A percentile compares a stretch with the other conserved stretches of the same genome.
Conservation (phyloP, 352 stramenopile species). For the Globisporangium middletonii region DNA sequence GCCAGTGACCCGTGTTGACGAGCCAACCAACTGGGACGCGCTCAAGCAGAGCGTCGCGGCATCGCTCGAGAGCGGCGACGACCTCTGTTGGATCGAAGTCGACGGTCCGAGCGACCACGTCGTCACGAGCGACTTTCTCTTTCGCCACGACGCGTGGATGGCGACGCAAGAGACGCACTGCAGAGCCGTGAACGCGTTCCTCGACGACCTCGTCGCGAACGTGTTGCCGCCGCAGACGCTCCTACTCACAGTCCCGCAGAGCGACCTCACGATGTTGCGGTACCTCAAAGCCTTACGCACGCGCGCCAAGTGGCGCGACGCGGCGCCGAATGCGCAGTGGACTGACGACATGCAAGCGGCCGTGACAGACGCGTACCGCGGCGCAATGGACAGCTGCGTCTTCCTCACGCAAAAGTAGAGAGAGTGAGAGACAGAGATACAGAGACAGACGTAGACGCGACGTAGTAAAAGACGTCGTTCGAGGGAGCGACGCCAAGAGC, state of each 20-base stretch:
- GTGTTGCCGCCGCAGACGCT: conserved; percentile 46
- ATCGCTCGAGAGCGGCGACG: conserved; percentile 21
- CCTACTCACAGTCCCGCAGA: conserved; percentile 63
- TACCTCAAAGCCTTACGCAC: conserved; percentile 73
- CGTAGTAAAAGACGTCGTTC: too few relatives aligned
- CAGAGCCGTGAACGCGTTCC: conserved; percentile 36
- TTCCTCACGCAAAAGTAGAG: conserved; percentile 63
- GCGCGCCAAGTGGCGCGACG: conserved; percentile 72
- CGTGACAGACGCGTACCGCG: conserved; percentile 59
- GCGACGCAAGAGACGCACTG: conserved; percentile 44
- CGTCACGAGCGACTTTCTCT: conserved; percentile 52
- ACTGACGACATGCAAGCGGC: conserved; percentile 52
- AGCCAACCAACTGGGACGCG: conserved; percentile 23
- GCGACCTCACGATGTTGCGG: conserved; percentile 57
- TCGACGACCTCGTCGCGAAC: conserved; percentile 34
- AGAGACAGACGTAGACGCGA: not conserved
- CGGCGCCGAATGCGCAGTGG: conserved; percentile 25
- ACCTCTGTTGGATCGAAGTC: conserved; percentile 75
- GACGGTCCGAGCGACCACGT: conserved; percentile 32
- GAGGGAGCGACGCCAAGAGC: not conserved
- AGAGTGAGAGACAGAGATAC: conserved; percentile 2
- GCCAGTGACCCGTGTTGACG: conserved; percentile 23
- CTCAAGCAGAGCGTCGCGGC: conserved; percentile 32
- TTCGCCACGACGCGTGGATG: conserved; percentile 65
- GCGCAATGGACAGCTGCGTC: conserved; percentile 64